Evolutionary conservation across 1,139 yeast genomes (phyloP), one percentile per base, ranked within the genome.

Genomic region (Taiozyma sp.): DNA sequence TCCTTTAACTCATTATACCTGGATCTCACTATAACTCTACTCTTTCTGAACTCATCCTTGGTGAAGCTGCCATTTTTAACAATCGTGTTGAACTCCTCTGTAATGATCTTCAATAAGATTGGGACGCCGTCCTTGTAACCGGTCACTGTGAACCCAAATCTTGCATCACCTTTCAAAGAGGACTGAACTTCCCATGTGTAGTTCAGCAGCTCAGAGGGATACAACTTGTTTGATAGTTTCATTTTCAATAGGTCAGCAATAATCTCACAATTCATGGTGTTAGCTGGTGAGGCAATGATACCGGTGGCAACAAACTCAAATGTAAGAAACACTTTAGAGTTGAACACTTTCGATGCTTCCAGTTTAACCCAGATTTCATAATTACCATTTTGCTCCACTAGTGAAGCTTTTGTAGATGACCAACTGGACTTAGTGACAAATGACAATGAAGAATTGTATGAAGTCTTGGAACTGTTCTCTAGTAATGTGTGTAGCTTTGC

Each of bases 121-220:
- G 52, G 46, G 14, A 79, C 66, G 2, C 77, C 77, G 24, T 65
- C 64, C 0, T 63, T 58, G 22, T 76, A 73, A 0, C 90, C 90
- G 44, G 75, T 67, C 1, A 81, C 60, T 6, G 75, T 76, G 40
- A 84, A 58, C 0, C 75, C 64, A 8, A 84, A 61, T 6, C 82
- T 74, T 1, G 74, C 71, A 44, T 74, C 77, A 8, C 83, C 81
- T 52, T 75, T 74, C 24, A 69, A 56, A 4, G 83, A 76, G 0
- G 88, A 76, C 42, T 65, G 70, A 0, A 83, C 53, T 22, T 77
- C 80, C 79, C 84, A 84, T 1, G 77, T 67, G 57, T 73, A 81
- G 3, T 81, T 79, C 13, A 81, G 55, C 26, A 71, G 60, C 51
- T 81, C 79, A 0, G 83, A 73, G 0, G 75, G 72, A 59, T 83